These are phyloP conservation scores for Fragosphaeria purpurea DNA, from an alignment of 2,329 filamentous ascomycete species.

Conservation along the genomic window DNA sequence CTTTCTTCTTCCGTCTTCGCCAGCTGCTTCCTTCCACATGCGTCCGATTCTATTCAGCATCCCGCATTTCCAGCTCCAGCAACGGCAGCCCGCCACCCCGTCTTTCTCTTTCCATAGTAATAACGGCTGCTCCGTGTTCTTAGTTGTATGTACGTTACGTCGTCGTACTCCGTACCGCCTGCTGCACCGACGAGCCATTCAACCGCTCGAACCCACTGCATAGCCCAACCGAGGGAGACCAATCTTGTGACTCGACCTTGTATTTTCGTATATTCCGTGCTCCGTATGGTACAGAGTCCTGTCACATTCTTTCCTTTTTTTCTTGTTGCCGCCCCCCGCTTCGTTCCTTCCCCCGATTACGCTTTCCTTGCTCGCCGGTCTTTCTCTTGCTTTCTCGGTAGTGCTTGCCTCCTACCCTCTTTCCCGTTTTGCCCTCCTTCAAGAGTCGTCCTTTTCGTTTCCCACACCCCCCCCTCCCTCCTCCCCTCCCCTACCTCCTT, in stretches of 20 bases:
- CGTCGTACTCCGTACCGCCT: slow-evolving; percentile 1
- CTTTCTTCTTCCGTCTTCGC: background rate
- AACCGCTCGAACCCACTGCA: slow-evolving; percentile 2
- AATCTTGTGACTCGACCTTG: slow-evolving; percentile 5
- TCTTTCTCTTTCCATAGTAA: background rate
- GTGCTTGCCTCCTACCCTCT: background rate
- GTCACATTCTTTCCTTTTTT: too few species aligned
- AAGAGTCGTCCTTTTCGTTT: background rate
- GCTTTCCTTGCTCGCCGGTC: slow-evolving; percentile 1
- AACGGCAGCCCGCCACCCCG: slow-evolving; percentile 1
- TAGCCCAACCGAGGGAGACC: background rate
- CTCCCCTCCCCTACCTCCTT: background rate
- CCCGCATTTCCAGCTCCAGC: slow-evolving; percentile 1
- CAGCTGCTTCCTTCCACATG: background rate
- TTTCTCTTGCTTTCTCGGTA: slow-evolving; percentile 6
- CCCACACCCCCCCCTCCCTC: background rate
- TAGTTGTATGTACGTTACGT: background rate
- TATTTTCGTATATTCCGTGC: too few species aligned
- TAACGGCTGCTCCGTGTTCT: background rate
- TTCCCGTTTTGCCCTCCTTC: background rate
- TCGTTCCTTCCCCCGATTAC: too few species aligned
- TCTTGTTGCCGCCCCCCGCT: too few species aligned
- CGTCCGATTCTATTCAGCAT: background rate
- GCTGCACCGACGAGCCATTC: slow-evolving; percentile 3
- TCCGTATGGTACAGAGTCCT: too few species aligned